A percentile compares a stretch with the other conserved stretches of the same genome.
phyloP scores from a whole-genome alignment of 768 basidiomycete species.

The Panaeolus papilionaceus region DNA sequence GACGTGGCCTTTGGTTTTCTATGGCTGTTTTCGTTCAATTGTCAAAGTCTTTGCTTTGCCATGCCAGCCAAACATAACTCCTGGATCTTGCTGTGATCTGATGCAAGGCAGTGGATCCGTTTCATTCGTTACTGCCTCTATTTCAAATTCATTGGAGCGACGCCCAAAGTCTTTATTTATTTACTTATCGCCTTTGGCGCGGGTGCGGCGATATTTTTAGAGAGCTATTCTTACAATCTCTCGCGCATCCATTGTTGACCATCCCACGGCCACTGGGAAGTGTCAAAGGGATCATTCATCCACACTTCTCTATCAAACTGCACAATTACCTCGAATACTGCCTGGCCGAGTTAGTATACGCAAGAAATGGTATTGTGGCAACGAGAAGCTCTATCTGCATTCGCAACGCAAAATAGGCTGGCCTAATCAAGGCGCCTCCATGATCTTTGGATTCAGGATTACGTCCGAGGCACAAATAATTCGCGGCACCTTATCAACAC shows the following conservation, averaged over 20 bases:
- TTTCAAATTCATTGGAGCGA: neutral
- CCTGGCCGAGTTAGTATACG: too few species aligned
- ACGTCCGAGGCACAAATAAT: neutral
- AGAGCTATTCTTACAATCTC: neutral
- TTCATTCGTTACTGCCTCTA: neutral
- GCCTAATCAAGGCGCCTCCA: neutral
- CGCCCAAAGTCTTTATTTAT: neutral
- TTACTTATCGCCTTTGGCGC: neutral
- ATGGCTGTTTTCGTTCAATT: neutral
- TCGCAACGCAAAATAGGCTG: too few species aligned
- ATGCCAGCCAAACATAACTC: neutral
- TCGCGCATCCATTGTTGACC: neutral
- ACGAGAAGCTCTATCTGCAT: too few species aligned
- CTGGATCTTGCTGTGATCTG: neutral
- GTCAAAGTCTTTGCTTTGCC: neutral
- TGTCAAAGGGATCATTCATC: neutral
- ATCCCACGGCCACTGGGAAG: conserved; percentile 4
- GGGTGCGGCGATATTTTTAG: neutral
- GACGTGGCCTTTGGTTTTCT: neutral
- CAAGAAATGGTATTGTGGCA: too few species aligned
- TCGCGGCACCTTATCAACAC: neutral
- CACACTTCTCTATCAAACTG: neutral
- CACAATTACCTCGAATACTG: too few species aligned
- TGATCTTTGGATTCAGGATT: neutral
- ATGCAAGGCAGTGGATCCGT: neutral